A percentile compares a stretch with the other conserved stretches of the same genome.
Evolutionary conservation across 495 filamentous ascomycete genomes (phyloP).

Genomic region (Talaromyces proteolyticus): DNA sequence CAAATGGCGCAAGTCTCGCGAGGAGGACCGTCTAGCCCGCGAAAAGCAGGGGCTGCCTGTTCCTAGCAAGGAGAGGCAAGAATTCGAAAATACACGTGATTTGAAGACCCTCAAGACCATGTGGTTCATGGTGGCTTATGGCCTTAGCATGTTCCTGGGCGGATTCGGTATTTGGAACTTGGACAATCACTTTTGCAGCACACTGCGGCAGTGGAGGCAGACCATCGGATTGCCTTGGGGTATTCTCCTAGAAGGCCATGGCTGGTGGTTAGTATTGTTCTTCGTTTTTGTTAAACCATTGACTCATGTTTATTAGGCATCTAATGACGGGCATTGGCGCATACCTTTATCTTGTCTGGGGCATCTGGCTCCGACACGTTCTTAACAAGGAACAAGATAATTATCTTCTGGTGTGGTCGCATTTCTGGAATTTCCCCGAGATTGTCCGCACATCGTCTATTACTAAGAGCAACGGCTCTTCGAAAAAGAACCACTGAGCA

Average conservation of each 20-base stretch:
- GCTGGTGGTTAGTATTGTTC: constrained; percentile 79
- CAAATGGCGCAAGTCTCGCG: constrained; percentile 33
- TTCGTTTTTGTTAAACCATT: constrained; percentile 2
- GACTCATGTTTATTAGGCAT: constrained; percentile 40
- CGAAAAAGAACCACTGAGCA: constrained; percentile 28
- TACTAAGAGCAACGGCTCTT: constrained; percentile 20
- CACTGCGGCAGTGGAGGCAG: constrained; percentile 64
- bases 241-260: constrained; percentile 84
- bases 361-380: constrained; percentile 79
- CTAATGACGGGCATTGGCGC: constrained; percentile 63
- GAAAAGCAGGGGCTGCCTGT: constrained; percentile 34
- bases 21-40: constrained; percentile 34
- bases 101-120: constrained; percentile 58
- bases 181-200: constrained; percentile 75
- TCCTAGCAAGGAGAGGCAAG: constrained; percentile 32
- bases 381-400: constrained; percentile 72
- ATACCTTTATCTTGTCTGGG: constrained; percentile 82
- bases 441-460: constrained; percentile 38
- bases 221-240: constrained; percentile 84
- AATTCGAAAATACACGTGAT: constrained; percentile 48
- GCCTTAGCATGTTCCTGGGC: constrained; percentile 70
- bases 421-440: constrained; percentile 59
- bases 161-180: constrained; percentile 86
- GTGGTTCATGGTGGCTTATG: constrained; percentile 69
- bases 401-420: constrained; percentile 69